Percentiles rank a stretch among this genome's conserved stretches.
Evolutionary conservation across 2,329 filamentous ascomycete genomes (phyloP).

Genomic region (Acrocalymma vagum): DNA sequence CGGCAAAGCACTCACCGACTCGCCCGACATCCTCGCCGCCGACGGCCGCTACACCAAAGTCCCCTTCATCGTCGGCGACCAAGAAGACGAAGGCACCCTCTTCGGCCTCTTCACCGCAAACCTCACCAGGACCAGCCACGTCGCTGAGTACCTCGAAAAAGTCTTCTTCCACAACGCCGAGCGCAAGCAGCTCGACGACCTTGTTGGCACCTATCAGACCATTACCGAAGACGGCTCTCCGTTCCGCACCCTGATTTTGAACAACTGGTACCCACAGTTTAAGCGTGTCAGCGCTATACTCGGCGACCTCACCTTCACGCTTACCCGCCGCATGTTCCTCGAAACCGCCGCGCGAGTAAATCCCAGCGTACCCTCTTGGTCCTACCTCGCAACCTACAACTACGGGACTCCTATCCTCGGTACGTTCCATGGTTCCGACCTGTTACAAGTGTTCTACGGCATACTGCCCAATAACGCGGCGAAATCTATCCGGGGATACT

Average conservation of each 20-base stretch:
- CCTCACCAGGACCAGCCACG: conserved; percentile 66
- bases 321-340: conserved; percentile 74
- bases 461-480: conserved; percentile 70
- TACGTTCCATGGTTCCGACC: conserved; percentile 78
- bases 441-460: conserved; percentile 75
- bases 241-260: conserved; percentile 73
- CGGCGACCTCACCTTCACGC: conserved; percentile 78
- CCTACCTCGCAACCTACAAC: conserved; percentile 77
- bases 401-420: conserved; percentile 76
- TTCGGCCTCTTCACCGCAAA: conserved; percentile 76
- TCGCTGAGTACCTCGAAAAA: conserved; percentile 69
- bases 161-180: conserved; percentile 69
- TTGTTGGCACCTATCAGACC: conserved; percentile 72
- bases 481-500: conserved; percentile 71
- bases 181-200: conserved; percentile 57
- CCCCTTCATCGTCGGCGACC: conserved; percentile 74
- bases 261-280: conserved; percentile 78
- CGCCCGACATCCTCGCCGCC: conserved; percentile 66
- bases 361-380: conserved; percentile 73
- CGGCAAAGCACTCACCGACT: conserved; percentile 67
- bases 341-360: conserved; percentile 54
- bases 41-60: conserved; percentile 66
- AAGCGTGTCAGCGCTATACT: conserved; percentile 79
- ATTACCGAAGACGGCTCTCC: conserved; percentile 69
- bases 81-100: conserved; percentile 82